These are phyloP conservation scores for Penicillium fimorum DNA, from an alignment of 495 filamentous ascomycete species.

Conservation along the genomic window DNA sequence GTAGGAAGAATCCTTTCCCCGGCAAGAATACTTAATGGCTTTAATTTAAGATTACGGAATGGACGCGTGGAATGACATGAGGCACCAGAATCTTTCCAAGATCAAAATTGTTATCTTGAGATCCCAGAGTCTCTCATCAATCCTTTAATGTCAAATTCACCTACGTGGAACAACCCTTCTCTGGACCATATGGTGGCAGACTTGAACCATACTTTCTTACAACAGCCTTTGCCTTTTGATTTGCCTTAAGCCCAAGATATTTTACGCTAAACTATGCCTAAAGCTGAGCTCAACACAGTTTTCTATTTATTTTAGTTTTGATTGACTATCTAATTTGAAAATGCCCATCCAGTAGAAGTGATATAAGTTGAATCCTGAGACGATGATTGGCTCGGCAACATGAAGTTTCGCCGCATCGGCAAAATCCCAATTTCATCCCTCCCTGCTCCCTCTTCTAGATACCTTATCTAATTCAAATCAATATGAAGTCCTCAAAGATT, in stretches of 20 bases:
- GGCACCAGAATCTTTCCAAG: neutral
- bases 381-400: slow-evolving; percentile 8
- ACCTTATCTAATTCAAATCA: neutral
- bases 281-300: no score
- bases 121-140: neutral
- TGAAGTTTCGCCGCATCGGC: neutral
- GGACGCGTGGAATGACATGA: neutral
- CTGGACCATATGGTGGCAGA: neutral
- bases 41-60: neutral
- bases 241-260: no score
- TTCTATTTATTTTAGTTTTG: no score
- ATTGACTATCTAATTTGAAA: no score
- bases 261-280: no score
- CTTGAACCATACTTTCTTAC: neutral
- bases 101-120: neutral
- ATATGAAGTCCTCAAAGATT: neutral
- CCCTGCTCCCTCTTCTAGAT: neutral
- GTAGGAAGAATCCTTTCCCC: neutral
- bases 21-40: neutral
- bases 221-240: neutral
- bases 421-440: neutral
- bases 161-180: neutral
- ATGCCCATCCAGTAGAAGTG: no score
- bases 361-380: neutral
- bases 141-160: neutral